Percentiles rank a stretch among this genome's conserved stretches.
These are phyloP conservation scores for Tricholoma furcatifolium DNA, from an alignment of 768 basidiomycete genomes.

Conservation along the genomic window DNA sequence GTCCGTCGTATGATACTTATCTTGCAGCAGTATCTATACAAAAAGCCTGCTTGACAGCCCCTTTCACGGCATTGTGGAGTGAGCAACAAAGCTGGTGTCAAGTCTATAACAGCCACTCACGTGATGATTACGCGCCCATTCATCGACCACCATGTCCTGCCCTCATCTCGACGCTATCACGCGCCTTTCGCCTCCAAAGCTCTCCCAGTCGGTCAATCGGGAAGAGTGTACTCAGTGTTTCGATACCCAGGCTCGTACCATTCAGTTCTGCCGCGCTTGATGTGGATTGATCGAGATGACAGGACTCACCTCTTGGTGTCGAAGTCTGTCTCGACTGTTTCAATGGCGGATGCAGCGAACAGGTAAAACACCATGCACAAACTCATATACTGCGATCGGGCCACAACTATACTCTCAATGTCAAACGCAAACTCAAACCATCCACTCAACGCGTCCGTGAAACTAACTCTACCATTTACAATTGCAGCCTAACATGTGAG, in stretches of 20 bases:
- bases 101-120: no score
- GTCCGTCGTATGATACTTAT: no score
- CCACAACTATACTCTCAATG: conserved; percentile 77
- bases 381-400: conserved; percentile 71
- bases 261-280: background rate
- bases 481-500: background rate
- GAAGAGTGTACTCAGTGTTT: conserved; percentile 99
- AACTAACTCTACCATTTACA: background rate
- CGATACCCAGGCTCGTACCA: conserved; percentile 71
- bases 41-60: no score
- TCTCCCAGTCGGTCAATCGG: conserved; percentile 75
- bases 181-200: conserved; percentile 51
- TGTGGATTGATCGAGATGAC: conserved; percentile 3
- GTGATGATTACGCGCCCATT: background rate
- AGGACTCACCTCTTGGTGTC: conserved; percentile 76
- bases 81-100: no score
- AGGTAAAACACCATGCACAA: conserved; percentile 66
- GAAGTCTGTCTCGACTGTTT: conserved; percentile 93
- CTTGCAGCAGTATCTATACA: no score
- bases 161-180: conserved; percentile 51
- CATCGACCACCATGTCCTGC: conserved; percentile 39
- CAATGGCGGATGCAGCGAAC: conserved; percentile 83
- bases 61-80: no score
- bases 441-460: conserved; percentile 61
- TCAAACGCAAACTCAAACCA: conserved; percentile 71